A percentile compares a stretch with the other conserved stretches of the same genome.
These are phyloP conservation scores for Aureobasidium sp. DNA, from an alignment of 2,329 filamentous ascomycete genomes.

Conservation along the genomic window DNA sequence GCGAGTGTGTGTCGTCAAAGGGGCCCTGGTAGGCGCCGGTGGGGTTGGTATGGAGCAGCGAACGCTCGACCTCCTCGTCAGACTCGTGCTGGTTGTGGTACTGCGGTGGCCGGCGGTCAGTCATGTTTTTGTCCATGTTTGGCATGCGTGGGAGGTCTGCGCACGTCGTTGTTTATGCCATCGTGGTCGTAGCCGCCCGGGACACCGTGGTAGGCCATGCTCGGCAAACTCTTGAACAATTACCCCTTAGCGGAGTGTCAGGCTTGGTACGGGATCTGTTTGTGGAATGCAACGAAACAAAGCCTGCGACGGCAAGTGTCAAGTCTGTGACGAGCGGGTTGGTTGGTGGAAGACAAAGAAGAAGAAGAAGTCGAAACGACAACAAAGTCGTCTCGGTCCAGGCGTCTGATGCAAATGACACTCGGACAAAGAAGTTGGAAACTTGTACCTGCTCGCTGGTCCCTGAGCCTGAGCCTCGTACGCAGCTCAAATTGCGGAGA, in stretches of 20 bases:
- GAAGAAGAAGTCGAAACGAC: neutral
- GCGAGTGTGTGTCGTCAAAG: slow-evolving; percentile 36
- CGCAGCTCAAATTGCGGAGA: neutral
- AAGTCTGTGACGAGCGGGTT: neutral
- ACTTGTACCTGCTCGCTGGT: neutral
- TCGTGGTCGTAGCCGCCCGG: slow-evolving; percentile 24
- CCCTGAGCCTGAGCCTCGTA: neutral
- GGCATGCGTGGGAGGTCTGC: neutral
- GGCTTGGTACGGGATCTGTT: neutral
- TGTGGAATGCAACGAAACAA: slow-evolving; percentile 6
- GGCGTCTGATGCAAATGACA: neutral
- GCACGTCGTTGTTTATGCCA: slow-evolving; percentile 17
- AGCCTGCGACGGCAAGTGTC: neutral
- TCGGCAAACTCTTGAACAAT: neutral
- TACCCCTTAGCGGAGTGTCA: neutral
- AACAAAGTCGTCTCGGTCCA: neutral
- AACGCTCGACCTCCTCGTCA: slow-evolving; percentile 40
- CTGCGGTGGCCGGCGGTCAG: slow-evolving; percentile 13
- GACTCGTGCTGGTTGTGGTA: slow-evolving; percentile 26
- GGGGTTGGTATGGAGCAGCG: slow-evolving; percentile 39
- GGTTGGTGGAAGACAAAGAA: neutral
- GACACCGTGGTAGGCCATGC: slow-evolving; percentile 27
- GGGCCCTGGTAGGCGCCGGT: slow-evolving; percentile 38
- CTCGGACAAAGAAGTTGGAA: neutral
- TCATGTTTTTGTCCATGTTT: neutral